Conservation (phyloP, 495 filamentous ascomycete species). For the Aspergillus campestris region DNA sequence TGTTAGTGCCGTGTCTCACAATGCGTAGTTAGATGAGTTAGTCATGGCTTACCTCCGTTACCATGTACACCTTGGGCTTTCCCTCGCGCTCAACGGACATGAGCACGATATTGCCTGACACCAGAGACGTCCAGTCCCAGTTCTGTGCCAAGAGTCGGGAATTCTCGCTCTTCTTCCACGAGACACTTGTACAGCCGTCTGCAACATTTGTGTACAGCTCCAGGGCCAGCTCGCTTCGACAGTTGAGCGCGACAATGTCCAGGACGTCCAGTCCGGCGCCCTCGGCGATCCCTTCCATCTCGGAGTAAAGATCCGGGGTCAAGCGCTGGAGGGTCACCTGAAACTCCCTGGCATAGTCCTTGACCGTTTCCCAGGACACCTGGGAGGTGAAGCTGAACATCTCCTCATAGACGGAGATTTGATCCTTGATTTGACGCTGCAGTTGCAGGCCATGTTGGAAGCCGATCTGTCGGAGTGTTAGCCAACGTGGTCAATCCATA, state of each 20-base stretch:
- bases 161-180: slow-evolving; percentile 36
- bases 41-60: slow-evolving; percentile 27
- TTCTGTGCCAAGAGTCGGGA: slow-evolving; percentile 52
- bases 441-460: slow-evolving; percentile 41
- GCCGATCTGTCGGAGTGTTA: slow-evolving; percentile 37
- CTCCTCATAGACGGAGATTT: slow-evolving; percentile 42
- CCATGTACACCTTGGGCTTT: slow-evolving; percentile 43
- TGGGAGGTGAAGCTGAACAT: slow-evolving; percentile 43
- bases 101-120: slow-evolving; percentile 46
- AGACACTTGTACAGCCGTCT: slow-evolving; percentile 48
- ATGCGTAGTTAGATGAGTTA: not conserved
- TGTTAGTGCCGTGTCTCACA: not conserved
- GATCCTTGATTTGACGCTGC: slow-evolving; percentile 34
- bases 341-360: slow-evolving; percentile 36
- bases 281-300: slow-evolving; percentile 54
- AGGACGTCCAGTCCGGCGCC: slow-evolving; percentile 44
- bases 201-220: slow-evolving; percentile 49
- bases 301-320: slow-evolving; percentile 40
- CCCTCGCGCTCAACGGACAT: slow-evolving; percentile 41
- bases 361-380: slow-evolving; percentile 42
- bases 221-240: slow-evolving; percentile 59
- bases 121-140: slow-evolving; percentile 51
- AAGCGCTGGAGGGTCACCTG: slow-evolving; percentile 25
- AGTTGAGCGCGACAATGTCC: slow-evolving; percentile 58
- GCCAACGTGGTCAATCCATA: not conserved